A percentile compares a stretch with the other conserved stretches of the same genome.
Evolutionary conservation across 331 rosid genomes (phyloP).

Genomic region (Arachis monticola): DNA sequence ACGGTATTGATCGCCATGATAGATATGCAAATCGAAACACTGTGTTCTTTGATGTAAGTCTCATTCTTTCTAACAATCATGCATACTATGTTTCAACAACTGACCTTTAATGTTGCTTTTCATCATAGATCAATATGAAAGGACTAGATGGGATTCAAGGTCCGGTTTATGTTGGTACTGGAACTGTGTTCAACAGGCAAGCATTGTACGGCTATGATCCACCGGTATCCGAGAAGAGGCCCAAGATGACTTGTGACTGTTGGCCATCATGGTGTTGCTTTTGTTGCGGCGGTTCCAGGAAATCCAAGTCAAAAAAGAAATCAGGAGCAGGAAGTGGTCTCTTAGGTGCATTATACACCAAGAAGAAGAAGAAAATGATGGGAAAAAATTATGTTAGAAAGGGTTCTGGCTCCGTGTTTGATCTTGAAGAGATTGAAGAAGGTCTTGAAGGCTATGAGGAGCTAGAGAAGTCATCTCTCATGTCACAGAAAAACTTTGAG

Average conservation of each 20-base stretch:
- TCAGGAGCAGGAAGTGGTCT: slow-evolving; percentile 41
- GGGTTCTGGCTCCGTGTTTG: slow-evolving; percentile 70
- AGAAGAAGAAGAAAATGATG: slow-evolving; percentile 56
- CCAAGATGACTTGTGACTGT: slow-evolving; percentile 97
- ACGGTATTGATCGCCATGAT: slow-evolving; percentile 91
- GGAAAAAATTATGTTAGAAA: slow-evolving; percentile 58
- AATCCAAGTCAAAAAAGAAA: slow-evolving; percentile 52
- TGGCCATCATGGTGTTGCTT: slow-evolving; percentile 98
- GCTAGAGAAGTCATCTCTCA: slow-evolving; percentile 93
- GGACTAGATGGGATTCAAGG: slow-evolving; percentile 99
- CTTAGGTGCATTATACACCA: slow-evolving; percentile 44
- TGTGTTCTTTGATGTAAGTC: slow-evolving; percentile 94
- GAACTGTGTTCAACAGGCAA: slow-evolving; percentile 91
- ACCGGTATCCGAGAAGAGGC: slow-evolving; percentile 86
- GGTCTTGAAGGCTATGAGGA: slow-evolving; percentile 98
- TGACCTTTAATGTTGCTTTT: not conserved
- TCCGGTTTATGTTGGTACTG: slow-evolving; percentile 97
- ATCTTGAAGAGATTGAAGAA: slow-evolving; percentile 96
- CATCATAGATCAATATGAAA: slow-evolving; percentile 87
- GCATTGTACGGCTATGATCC: slow-evolving; percentile 99
- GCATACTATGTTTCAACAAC: slow-evolving; percentile 10
- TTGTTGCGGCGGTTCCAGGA: slow-evolving; percentile 73
- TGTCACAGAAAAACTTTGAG: slow-evolving; percentile 94
- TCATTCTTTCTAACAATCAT: slow-evolving; percentile 12
- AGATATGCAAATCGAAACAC: slow-evolving; percentile 92